Evolutionary conservation across 208 protist genomes (phyloP).

Genomic region (Lotmaria passim): DNA sequence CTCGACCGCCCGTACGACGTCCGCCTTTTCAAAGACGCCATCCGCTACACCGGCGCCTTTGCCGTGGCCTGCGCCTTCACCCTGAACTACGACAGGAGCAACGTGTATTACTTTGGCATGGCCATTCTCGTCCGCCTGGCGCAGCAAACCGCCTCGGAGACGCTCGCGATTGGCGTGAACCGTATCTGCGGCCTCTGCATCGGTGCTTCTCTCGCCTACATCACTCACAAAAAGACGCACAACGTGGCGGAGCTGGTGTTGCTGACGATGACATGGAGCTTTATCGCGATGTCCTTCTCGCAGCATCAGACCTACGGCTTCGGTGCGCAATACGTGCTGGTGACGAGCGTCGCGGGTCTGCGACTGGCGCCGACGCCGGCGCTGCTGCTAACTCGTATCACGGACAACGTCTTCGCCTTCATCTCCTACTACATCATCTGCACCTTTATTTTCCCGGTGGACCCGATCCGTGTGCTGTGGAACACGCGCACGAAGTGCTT

Average conservation of each 20-base stretch:
- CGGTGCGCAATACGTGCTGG: constrained; percentile 54
- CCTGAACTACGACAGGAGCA: constrained; percentile 52
- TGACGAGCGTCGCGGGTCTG: constrained; percentile 47
- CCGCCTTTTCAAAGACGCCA: constrained; percentile 70
- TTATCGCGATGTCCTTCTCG: constrained; percentile 50
- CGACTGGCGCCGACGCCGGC: constrained; percentile 34
- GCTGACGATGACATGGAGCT: constrained; percentile 40
- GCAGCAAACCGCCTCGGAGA: constrained; percentile 62
- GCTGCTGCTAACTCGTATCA: constrained; percentile 48
- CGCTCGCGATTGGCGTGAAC: constrained; percentile 57
- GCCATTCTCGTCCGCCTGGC: constrained; percentile 68
- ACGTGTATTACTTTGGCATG: constrained; percentile 79
- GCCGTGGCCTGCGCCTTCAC: constrained; percentile 59
- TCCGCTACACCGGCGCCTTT: constrained; percentile 63
- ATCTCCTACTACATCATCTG: constrained; percentile 78
- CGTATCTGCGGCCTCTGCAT: constrained; percentile 61
- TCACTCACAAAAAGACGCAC: constrained; percentile 42
- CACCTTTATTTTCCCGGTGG: constrained; percentile 73
- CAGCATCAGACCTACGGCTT: constrained; percentile 42
- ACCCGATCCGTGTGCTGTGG: constrained; percentile 54
- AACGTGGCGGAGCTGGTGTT: constrained; percentile 37
- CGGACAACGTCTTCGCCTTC: constrained; percentile 59
- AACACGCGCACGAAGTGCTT: constrained; percentile 42
- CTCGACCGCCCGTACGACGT: constrained; percentile 68
- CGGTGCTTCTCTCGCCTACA: constrained; percentile 54